Evolutionary conservation across 176 grass and related monocot species (phyloP).

Genomic region (Saccharum officinarum): DNA sequence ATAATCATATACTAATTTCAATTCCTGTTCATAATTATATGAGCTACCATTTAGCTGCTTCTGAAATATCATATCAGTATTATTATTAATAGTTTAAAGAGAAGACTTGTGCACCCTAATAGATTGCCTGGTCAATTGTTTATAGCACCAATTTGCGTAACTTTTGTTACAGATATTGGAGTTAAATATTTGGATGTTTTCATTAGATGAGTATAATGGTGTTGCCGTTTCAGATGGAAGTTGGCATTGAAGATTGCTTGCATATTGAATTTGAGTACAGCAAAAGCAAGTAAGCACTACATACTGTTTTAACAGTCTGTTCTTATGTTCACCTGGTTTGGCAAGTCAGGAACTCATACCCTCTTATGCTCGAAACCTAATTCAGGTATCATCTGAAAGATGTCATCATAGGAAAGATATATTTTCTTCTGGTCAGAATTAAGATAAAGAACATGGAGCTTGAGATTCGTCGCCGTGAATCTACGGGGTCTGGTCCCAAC

Average conservation of each 20-base stretch:
- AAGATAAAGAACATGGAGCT: constrained; percentile 99
- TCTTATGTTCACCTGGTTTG: constrained; percentile 19
- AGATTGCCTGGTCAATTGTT: background rate
- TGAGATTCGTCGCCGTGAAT: constrained; percentile 88
- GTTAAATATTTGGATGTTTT: constrained; percentile 3
- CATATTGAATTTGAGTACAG: constrained; percentile 99
- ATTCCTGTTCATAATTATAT: background rate
- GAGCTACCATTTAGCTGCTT: background rate
- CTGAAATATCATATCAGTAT: background rate
- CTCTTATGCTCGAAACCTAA: constrained; percentile 20
- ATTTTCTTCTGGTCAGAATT: constrained; percentile 97
- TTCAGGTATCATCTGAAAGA: constrained; percentile 96
- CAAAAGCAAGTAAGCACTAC: constrained; percentile 88
- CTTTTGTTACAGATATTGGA: background rate
- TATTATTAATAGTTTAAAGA: background rate
- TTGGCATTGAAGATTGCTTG: constrained; percentile 98
- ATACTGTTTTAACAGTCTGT: background rate
- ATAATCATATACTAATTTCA: background rate
- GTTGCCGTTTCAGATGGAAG: constrained; percentile 79
- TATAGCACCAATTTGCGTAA: constrained; percentile 14
- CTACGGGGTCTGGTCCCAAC: constrained; percentile 83
- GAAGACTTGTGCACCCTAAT: background rate
- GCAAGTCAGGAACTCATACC: background rate
- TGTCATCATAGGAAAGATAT: constrained; percentile 91
- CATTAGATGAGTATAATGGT: background rate